A percentile compares a stretch with the other conserved stretches of the same genome.
phyloP scores from a whole-genome alignment of 192 early-diverging fungal species.

The Gonapodya prolifera region DNA sequence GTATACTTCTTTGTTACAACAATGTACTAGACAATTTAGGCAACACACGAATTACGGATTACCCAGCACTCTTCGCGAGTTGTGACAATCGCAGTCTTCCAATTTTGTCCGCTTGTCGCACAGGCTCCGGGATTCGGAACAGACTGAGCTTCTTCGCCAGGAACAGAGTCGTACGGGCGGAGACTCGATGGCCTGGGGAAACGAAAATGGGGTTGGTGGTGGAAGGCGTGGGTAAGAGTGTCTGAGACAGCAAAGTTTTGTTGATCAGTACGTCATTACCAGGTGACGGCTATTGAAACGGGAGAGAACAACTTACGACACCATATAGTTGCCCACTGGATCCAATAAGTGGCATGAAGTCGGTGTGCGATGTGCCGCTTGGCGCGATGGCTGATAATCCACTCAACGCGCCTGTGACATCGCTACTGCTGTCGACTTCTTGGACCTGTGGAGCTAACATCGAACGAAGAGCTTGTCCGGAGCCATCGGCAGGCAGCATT shows the following conservation, averaged over 20 bases:
- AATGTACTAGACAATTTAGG: no score
- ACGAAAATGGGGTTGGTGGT: conserved; percentile 80
- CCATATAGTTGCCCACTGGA: not conserved
- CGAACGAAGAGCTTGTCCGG: no score
- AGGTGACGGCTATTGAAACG: not conserved
- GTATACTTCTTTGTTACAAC: no score
- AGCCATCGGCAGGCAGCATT: no score
- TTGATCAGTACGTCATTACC: no score
- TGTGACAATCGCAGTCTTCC: not conserved
- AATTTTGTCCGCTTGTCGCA: conserved; percentile 62
- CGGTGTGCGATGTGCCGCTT: not conserved
- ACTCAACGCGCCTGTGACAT: conserved; percentile 24
- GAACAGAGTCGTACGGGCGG: conserved; percentile 50
- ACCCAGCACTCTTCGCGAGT: no score
- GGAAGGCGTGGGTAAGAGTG: conserved; percentile 11
- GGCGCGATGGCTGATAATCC: conserved; percentile 16
- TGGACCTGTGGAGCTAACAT: no score
- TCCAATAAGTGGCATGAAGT: not conserved
- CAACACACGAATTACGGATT: no score
- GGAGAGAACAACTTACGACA: conserved; percentile 8
- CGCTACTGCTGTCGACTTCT: conserved; percentile 28
- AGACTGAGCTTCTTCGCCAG: conserved; percentile 48
- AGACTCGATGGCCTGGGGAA: conserved; percentile 65
- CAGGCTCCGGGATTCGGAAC: conserved; percentile 77
- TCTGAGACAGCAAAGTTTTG: conserved; percentile 10